Evolutionary conservation across 257 asterid genomes (phyloP).

Genomic region (Plantago major): DNA sequence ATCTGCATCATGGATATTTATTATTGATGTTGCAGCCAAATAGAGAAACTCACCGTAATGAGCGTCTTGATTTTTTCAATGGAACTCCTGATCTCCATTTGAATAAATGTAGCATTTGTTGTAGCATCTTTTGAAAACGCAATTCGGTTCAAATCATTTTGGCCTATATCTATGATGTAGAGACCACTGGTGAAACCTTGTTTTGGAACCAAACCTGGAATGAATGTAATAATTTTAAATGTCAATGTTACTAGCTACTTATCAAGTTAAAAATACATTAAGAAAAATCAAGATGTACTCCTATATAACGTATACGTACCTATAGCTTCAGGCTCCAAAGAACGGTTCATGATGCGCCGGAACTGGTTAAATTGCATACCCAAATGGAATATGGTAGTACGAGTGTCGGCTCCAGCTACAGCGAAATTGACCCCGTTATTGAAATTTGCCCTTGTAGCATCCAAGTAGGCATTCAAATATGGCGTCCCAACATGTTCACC

Average conservation of each 20-base stretch:
- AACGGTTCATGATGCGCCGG: no score
- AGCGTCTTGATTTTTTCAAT: no score
- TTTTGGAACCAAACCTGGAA: background rate
- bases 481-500: background rate
- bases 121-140: background rate
- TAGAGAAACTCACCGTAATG: no score
- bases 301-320: no score
- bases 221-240: no score
- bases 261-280: no score
- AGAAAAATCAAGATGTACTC: no score
- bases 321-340: no score
- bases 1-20: background rate
- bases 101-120: background rate
- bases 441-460: background rate
- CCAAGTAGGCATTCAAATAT: background rate
- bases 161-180: conserved; percentile 1
- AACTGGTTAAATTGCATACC: no score
- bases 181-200: conserved; percentile 17
- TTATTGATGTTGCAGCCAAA: no score
- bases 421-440: background rate
- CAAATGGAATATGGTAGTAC: no score
- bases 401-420: background rate
- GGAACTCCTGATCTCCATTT: background rate
- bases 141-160: background rate
- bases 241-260: no score